These are phyloP conservation scores for Solanum stenotomum DNA, from an alignment of 257 asterid genomes.

Conservation along the genomic window DNA sequence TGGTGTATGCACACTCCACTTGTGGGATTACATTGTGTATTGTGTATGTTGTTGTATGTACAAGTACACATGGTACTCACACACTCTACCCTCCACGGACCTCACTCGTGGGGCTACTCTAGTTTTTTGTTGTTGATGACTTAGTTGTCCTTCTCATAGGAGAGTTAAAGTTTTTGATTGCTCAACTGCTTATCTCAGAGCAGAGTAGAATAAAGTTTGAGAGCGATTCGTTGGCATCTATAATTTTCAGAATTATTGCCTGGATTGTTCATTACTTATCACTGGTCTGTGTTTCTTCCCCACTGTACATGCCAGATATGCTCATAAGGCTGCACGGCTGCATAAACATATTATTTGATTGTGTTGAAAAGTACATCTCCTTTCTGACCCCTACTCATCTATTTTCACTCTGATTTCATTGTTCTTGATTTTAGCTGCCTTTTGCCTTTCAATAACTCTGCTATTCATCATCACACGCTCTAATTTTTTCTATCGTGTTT, in stretches of 20 bases:
- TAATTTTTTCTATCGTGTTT: not conserved
- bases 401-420: not conserved
- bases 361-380: not conserved
- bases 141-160: not conserved
- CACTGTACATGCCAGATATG: not conserved
- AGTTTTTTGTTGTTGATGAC: not conserved
- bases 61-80: not conserved
- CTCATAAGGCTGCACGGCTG: not conserved
- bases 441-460: not conserved
- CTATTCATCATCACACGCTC: not conserved
- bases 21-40: not conserved
- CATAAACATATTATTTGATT: not conserved
- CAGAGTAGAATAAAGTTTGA: not conserved
- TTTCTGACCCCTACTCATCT: not conserved
- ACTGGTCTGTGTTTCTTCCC: not conserved
- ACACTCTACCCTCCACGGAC: not conserved
- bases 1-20: not conserved
- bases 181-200: not conserved
- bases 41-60: not conserved
- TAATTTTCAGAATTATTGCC: not conserved
- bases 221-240: not conserved
- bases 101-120: not conserved
- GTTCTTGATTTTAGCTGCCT: not conserved
- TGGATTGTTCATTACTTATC: not conserved
- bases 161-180: not conserved